These are phyloP conservation scores for Astragalus glycyphyllos DNA, from an alignment of 306 rosid species.

Conservation along the genomic window DNA sequence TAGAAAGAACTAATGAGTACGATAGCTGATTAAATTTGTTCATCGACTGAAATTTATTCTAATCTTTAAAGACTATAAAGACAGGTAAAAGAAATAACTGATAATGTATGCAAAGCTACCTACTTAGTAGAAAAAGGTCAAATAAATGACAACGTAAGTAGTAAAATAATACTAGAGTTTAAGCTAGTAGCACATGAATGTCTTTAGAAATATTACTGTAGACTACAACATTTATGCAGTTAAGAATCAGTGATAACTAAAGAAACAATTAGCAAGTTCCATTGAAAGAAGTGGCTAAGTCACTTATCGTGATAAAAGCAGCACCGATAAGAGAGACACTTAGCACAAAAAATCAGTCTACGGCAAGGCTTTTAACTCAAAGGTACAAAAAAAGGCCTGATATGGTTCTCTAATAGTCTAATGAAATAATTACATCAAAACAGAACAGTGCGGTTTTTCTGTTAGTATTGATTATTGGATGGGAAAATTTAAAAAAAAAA, in stretches of 20 bases:
- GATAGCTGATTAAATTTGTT: too few species aligned
- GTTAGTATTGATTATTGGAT: not conserved
- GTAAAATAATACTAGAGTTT: constrained; percentile 17
- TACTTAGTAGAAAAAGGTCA: constrained; percentile 6
- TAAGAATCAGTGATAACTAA: not conserved
- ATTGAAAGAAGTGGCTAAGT: not conserved
- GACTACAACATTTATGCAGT: constrained; percentile 10
- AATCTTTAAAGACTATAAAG: not conserved
- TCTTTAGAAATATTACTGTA: constrained; percentile 8
- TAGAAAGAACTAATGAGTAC: too few species aligned
- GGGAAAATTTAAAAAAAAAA: not conserved
- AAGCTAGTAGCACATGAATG: constrained; percentile 8
- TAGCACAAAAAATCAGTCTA: not conserved
- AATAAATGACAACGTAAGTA: constrained; percentile 14
- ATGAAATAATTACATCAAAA: not conserved
- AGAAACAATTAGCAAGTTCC: constrained; percentile 7
- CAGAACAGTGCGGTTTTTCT: not conserved
- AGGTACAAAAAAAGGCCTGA: not conserved
- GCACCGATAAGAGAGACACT: not conserved
- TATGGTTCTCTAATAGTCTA: not conserved
- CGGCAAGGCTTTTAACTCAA: not conserved
- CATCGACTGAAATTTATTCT: constrained; percentile 9
- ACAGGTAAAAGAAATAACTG: constrained; percentile 19
- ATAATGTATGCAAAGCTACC: constrained; percentile 25
- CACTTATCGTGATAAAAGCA: constrained; percentile 1